These are phyloP conservation scores for Coemansia sp. DNA, from an alignment of 192 early-diverging fungal genomes.

Conservation along the genomic window DNA sequence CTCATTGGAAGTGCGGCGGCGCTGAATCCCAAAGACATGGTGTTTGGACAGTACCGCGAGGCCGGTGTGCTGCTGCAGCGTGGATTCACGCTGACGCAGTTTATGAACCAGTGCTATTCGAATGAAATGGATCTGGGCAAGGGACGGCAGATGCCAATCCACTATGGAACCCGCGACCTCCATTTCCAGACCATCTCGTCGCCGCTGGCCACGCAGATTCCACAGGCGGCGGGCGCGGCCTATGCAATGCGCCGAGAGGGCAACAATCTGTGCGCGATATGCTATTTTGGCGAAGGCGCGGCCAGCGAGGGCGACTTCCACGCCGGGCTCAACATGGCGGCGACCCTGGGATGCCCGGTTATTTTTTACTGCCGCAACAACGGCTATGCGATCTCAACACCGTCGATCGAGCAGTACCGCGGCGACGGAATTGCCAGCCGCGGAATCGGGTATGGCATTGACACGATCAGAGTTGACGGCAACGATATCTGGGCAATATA, in stretches of 20 bases:
- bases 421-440: slow-evolving; percentile 95
- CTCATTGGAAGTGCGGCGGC: slow-evolving; percentile 89
- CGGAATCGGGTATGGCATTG: slow-evolving; percentile 96
- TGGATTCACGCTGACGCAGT: slow-evolving; percentile 88
- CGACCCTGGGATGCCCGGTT: slow-evolving; percentile 84
- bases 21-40: slow-evolving; percentile 73
- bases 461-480: slow-evolving; percentile 95
- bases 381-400: slow-evolving; percentile 97
- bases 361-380: slow-evolving; percentile 99
- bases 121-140: slow-evolving; percentile 86
- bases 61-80: slow-evolving; percentile 90
- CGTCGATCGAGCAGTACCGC: slow-evolving; percentile 89
- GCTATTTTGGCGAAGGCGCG: slow-evolving; percentile 98
- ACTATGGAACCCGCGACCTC: slow-evolving; percentile 81
- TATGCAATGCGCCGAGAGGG: slow-evolving; percentile 87
- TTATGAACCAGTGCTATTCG: slow-evolving; percentile 97
- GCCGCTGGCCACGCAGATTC: slow-evolving; percentile 93
- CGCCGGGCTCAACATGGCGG: slow-evolving; percentile 94
- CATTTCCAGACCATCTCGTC: slow-evolving; percentile 97
- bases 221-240: slow-evolving; percentile 94
- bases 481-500: slow-evolving; percentile 99
- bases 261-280: slow-evolving; percentile 75
- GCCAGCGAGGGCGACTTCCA: slow-evolving; percentile 98
- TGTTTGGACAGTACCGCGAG: slow-evolving; percentile 99
- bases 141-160: slow-evolving; percentile 98